Conservation (phyloP, 108 stramenopile genomes). For the Skeletonema menzelii region DNA sequence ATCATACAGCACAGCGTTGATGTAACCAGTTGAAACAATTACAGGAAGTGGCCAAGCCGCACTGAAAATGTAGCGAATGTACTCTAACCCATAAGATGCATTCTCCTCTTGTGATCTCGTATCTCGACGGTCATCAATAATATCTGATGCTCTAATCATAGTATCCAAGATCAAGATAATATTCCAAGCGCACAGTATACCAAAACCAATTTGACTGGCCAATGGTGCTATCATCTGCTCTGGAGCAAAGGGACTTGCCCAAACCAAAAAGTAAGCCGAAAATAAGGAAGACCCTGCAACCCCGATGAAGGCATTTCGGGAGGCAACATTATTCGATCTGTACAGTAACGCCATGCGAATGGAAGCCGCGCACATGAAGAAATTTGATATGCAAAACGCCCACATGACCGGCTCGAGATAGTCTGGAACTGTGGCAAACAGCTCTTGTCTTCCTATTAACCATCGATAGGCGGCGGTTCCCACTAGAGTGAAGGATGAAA, state of each 20-base stretch:
- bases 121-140: slow-evolving; percentile 32
- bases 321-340: slow-evolving; percentile 22
- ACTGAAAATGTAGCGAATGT: slow-evolving; percentile 10
- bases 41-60: slow-evolving; percentile 29
- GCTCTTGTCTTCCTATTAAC: not conserved
- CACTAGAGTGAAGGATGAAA: slow-evolving; percentile 18
- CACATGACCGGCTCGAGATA: slow-evolving; percentile 12
- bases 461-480: slow-evolving; percentile 7
- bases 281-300: slow-evolving; percentile 35
- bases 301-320: slow-evolving; percentile 37
- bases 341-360: slow-evolving; percentile 40
- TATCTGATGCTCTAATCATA: slow-evolving; percentile 9
- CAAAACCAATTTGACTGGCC: slow-evolving; percentile 4
- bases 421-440: slow-evolving; percentile 18
- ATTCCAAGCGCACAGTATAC: slow-evolving; percentile 15
- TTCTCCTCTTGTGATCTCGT: slow-evolving; percentile 17
- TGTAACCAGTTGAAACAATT: slow-evolving; percentile 13
- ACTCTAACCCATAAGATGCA: not conserved
- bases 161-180: slow-evolving; percentile 25
- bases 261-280: slow-evolving; percentile 37
- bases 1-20: not conserved
- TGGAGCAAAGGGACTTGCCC: slow-evolving; percentile 29
- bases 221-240: slow-evolving; percentile 2
- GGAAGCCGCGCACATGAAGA: slow-evolving; percentile 32
- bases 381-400: slow-evolving; percentile 16